Conservation (phyloP, 306 rosid species). For the Acacia confusa region DNA sequence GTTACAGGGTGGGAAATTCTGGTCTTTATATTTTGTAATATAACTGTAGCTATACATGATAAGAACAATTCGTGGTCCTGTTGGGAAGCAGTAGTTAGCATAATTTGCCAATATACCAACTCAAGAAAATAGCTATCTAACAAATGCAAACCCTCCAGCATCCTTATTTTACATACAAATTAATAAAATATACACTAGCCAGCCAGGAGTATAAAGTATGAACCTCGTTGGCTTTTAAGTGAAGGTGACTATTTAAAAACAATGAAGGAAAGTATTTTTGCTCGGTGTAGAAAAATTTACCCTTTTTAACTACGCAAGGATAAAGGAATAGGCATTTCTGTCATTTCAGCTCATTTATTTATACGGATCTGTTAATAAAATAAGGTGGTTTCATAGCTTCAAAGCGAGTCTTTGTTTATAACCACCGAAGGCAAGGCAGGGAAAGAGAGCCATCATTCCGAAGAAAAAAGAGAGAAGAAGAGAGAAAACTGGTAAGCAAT, state of each 20-base stretch:
- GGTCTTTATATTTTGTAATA: neutral
- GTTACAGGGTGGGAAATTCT: slow-evolving; percentile 12
- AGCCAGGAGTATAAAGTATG: neutral
- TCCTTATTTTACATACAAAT: slow-evolving; percentile 30
- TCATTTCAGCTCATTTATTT: slow-evolving; percentile 38
- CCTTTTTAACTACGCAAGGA: slow-evolving; percentile 20
- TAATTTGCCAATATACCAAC: slow-evolving; percentile 71
- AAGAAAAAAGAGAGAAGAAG: slow-evolving; percentile 29
- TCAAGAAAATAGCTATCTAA: slow-evolving; percentile 64
- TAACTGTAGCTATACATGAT: slow-evolving; percentile 1
- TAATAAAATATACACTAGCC: neutral
- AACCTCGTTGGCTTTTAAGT: slow-evolving; percentile 49
- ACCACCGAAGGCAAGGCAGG: slow-evolving; percentile 41
- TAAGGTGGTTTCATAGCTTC: slow-evolving; percentile 44
- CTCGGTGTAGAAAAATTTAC: slow-evolving; percentile 23
- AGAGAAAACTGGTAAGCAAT: slow-evolving; percentile 24
- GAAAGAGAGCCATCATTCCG: slow-evolving; percentile 61
- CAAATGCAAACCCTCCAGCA: slow-evolving; percentile 47
- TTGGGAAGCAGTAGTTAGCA: slow-evolving; percentile 52
- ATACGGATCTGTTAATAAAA: slow-evolving; percentile 46
- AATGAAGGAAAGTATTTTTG: neutral
- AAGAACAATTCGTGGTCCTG: slow-evolving; percentile 27
- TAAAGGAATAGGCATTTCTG: slow-evolving; percentile 34
- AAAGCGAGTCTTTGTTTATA: slow-evolving; percentile 65
- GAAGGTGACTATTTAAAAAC: slow-evolving; percentile 41